phyloP scores from a whole-genome alignment of 306 rosid species.

The Potentilla sterilis region DNA sequence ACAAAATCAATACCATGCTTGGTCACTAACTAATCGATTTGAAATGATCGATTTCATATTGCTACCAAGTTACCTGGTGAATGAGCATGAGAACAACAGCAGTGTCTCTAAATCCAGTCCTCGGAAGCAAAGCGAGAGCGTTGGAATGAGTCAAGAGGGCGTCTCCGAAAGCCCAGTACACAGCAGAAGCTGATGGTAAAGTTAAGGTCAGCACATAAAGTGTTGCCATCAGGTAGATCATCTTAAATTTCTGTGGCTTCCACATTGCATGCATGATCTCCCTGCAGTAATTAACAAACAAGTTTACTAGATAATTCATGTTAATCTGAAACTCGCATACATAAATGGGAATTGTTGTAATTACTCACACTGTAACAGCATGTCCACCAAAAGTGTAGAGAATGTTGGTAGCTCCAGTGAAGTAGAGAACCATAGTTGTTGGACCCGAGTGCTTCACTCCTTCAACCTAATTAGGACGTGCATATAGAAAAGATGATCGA shows the following conservation, averaged over 20 bases:
- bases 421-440: constrained; percentile 81
- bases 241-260: constrained; percentile 97
- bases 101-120: constrained; percentile 63
- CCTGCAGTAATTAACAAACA: constrained; percentile 36
- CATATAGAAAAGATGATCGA: neutral
- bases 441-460: constrained; percentile 98
- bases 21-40: neutral
- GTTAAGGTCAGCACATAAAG: constrained; percentile 87
- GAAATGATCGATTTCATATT: neutral
- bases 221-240: constrained; percentile 85
- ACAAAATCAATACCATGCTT: neutral
- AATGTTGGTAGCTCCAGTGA: constrained; percentile 97
- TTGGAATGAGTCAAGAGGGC: constrained; percentile 82
- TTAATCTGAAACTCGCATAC: constrained; percentile 5
- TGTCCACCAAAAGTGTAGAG: constrained; percentile 98
- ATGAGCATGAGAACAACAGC: constrained; percentile 96
- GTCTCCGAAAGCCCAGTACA: constrained; percentile 98
- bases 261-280: constrained; percentile 99
- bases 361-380: constrained; percentile 90
- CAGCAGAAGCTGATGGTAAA: constrained; percentile 89
- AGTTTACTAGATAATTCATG: neutral
- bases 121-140: constrained; percentile 87
- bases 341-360: neutral
- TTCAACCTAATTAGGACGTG: constrained; percentile 45
- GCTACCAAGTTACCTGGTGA: constrained; percentile 63